Base-by-base conservation (phyloP, 257 asterid species). In the Scutellaria barbata region DNA sequence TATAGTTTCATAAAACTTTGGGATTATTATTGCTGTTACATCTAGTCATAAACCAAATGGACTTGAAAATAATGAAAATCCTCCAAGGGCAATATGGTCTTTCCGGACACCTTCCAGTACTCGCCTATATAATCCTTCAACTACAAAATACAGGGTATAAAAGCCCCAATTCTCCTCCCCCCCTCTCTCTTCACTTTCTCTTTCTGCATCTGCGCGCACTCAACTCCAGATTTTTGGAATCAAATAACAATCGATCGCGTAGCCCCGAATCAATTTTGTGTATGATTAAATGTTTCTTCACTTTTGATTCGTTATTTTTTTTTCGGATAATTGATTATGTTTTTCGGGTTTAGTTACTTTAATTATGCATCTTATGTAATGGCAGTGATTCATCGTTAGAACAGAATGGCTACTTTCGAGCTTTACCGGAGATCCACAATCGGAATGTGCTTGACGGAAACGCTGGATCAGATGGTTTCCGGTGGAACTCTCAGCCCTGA, bases 381-480 rank as follows among this genome's bases (percentile, higher is more conserved):
- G 74, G 54, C 42, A 60, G 54, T 33, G 12, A n/a, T 40, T 60
- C 0, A 14, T 35, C 12, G 1, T 43, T 53, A 48, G 51, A 57
- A 6, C 46, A 46, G 18, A 71, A 93, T 93, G 98, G 92, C 98
- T 63, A 93, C 97, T 67, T 93, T 93, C 58, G 98, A 93, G 85
- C 81, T 93, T 71, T 90, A 93, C 77, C 64, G 97, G 76, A 85
- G 95, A 77, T 93, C 98, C 4, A 89, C 98, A 52, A 85, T 90
- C 63, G 98, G 98, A 59, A 89, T 88, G 96, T 90, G 97, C 72
- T 77, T 90, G 82, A 87, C 96, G 9, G 96, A 90, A 60, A 85
- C 97, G 37, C 93, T 90, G 42, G 98, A 93, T 81, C 95, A 89
- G 81, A 86, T 93, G 96, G 96, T 90, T 16, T 79, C 86, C 4